A percentile compares a stretch with the other conserved stretches of the same genome.
These are phyloP conservation scores for Backusella psychrophila DNA, from an alignment of 192 early-diverging fungal genomes.

Conservation along the genomic window DNA sequence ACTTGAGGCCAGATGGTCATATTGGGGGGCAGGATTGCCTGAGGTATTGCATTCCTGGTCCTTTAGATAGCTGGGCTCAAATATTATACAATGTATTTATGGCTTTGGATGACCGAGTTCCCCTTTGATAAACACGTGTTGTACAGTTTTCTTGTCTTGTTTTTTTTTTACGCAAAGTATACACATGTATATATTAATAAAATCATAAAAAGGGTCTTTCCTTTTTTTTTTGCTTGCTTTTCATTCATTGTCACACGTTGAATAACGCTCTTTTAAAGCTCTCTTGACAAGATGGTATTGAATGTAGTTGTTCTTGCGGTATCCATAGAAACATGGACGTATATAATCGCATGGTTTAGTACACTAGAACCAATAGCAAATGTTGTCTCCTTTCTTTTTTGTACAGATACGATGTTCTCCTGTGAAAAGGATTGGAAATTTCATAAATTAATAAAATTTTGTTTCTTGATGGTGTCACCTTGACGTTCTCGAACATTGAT, in stretches of 20 bases:
- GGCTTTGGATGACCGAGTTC: background rate
- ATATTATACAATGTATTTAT: slow-evolving; percentile 35
- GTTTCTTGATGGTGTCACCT: background rate
- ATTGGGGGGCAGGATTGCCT: slow-evolving; percentile 56
- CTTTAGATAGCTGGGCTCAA: slow-evolving; percentile 48
- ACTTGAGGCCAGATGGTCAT: slow-evolving; percentile 49
- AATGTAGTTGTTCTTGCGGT: too few species aligned
- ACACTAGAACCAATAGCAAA: too few species aligned
- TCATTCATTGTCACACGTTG: too few species aligned
- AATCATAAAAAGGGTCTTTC: background rate
- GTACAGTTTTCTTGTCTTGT: background rate
- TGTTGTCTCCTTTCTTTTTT: too few species aligned
- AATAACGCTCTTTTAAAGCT: too few species aligned
- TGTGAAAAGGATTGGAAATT: too few species aligned
- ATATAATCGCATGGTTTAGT: too few species aligned
- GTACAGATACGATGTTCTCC: too few species aligned
- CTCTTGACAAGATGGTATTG: too few species aligned
- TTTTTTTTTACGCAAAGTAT: too few species aligned
- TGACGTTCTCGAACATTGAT: background rate
- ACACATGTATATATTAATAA: background rate
- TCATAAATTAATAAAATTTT: background rate
- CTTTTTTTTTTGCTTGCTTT: too few species aligned
- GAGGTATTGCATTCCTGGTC: slow-evolving; percentile 56
- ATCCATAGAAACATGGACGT: too few species aligned
- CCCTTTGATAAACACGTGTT: background rate